Evolutionary conservation across 176 grass and related monocot species (phyloP).

Genomic region (Aegilops umbellulata): DNA sequence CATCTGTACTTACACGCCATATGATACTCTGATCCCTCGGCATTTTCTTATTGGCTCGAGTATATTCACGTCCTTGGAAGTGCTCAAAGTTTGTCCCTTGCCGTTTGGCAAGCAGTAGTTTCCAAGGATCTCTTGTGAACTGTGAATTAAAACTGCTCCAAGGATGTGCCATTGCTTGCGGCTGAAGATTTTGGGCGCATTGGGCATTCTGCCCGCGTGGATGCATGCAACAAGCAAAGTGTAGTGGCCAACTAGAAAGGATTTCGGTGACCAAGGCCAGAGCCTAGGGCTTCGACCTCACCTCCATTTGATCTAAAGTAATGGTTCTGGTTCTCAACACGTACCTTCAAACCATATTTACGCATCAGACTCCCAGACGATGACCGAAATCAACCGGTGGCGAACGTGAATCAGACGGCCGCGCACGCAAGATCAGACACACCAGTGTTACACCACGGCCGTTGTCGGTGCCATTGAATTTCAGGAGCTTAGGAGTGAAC

Average conservation of each 20-base stretch:
- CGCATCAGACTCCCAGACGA: slow-evolving; percentile 21
- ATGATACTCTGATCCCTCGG: neutral
- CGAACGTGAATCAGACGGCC: slow-evolving; percentile 5
- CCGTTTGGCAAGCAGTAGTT: slow-evolving; percentile 31
- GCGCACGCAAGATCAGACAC: slow-evolving; percentile 23
- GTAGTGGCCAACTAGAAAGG: slow-evolving; percentile 36
- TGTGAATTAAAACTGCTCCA: slow-evolving; percentile 23
- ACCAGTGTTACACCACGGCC: slow-evolving; percentile 5
- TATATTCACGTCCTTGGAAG: slow-evolving; percentile 44
- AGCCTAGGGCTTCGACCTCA: slow-evolving; percentile 27
- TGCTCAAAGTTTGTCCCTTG: slow-evolving; percentile 40
- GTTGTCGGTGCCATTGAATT: slow-evolving; percentile 27
- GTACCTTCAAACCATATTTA: slow-evolving; percentile 35
- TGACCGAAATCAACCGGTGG: neutral
- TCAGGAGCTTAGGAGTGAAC: neutral
- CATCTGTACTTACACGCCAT: slow-evolving; percentile 42
- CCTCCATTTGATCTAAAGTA: slow-evolving; percentile 27
- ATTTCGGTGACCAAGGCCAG: slow-evolving; percentile 30
- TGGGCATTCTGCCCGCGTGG: slow-evolving; percentile 20
- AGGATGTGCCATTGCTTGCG: slow-evolving; percentile 36
- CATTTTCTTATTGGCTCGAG: slow-evolving; percentile 38
- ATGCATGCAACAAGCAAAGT: slow-evolving; percentile 35
- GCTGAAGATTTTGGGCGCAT: slow-evolving; percentile 36
- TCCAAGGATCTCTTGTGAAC: slow-evolving; percentile 31
- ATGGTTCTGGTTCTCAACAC: slow-evolving; percentile 18